Base-by-base conservation (phyloP, 1,139 yeast species). In the Scheffersomyces segobiensis region DNA sequence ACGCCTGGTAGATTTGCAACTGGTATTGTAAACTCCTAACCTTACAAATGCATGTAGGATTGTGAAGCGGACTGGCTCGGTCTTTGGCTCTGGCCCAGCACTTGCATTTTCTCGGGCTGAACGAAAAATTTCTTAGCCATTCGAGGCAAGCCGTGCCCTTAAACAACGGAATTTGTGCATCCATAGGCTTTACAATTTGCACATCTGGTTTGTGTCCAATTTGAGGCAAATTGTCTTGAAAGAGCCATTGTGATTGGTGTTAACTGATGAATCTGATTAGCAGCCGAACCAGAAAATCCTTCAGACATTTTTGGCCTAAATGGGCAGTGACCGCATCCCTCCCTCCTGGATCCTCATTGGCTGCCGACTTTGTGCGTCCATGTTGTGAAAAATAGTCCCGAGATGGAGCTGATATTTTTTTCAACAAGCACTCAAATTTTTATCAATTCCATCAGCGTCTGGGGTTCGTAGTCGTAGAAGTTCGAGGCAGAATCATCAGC, bases 241-340 rank as follows among this genome's bases (percentile, higher is more conserved):
- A 12, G 42, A 32, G 42, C 42, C 42, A 14, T 32, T 32, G 42
- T 32, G 17, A 32, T 32, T 32, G 42, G 42, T 32, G 14, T 32
- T 32, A 32, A 32, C 42, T 32, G 50, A 48, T 48, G 50, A 48
- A 48, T 48, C 50, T 48, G 50, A 48, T 48, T 48, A 48, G 50
- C 18, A 48, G 26, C 50, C 26, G 50, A 20, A 48, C 17, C n/a
- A 8, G 24, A 24, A 48, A 20, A 20, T 10, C 18, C n/a, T 48
- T 48, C 50, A 20, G 50, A 48, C 50, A 48, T 48, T 48, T 24
- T 20, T 48, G 26, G 26, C 50, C 50, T 32, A 32, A 32, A 32
- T 17, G 42, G 42, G 42, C 14, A 14, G 12, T 32, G 42, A 14
- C 42, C 42, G 42, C 42, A 32, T 32, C 42, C 17, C 32, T 6